phyloP scores from a whole-genome alignment of 352 stramenopile genomes.

The Phytophthora multivora region DNA sequence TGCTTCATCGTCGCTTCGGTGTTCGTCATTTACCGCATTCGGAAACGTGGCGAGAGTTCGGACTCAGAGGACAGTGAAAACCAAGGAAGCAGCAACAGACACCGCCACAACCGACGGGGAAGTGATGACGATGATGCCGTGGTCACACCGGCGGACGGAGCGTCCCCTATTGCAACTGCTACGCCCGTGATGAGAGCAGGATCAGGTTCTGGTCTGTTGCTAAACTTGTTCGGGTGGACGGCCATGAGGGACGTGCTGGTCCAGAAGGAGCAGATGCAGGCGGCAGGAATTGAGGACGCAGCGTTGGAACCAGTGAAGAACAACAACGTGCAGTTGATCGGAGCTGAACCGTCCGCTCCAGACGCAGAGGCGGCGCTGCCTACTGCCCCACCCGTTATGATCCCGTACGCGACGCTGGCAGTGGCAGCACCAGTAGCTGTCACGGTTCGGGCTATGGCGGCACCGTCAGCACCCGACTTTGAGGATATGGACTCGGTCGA shows the following conservation, averaged over 20 bases:
- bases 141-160: constrained; percentile 31
- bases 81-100: constrained; percentile 9
- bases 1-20: constrained; percentile 51
- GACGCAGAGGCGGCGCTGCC: constrained; percentile 27
- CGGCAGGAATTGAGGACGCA: constrained; percentile 36
- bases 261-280: constrained; percentile 54
- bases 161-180: constrained; percentile 38
- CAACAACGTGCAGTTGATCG: constrained; percentile 56
- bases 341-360: constrained; percentile 38
- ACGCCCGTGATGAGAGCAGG: constrained; percentile 31
- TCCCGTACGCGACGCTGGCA: constrained; percentile 33
- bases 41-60: constrained; percentile 36
- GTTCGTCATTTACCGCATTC: constrained; percentile 59
- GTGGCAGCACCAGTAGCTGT: constrained; percentile 26
- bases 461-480: constrained; percentile 44
- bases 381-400: constrained; percentile 30
- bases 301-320: constrained; percentile 42
- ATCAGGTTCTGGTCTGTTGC: constrained; percentile 33
- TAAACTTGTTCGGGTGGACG: constrained; percentile 70
- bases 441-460: constrained; percentile 40
- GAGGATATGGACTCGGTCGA: constrained; percentile 38
- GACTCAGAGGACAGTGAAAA: constrained; percentile 17
- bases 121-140: constrained; percentile 30
- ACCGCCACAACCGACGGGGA: constrained; percentile 19
- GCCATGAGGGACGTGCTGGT: constrained; percentile 57